phyloP scores from a whole-genome alignment of 2,329 filamentous ascomycete species.

The Paramyrothecium sp. region DNA sequence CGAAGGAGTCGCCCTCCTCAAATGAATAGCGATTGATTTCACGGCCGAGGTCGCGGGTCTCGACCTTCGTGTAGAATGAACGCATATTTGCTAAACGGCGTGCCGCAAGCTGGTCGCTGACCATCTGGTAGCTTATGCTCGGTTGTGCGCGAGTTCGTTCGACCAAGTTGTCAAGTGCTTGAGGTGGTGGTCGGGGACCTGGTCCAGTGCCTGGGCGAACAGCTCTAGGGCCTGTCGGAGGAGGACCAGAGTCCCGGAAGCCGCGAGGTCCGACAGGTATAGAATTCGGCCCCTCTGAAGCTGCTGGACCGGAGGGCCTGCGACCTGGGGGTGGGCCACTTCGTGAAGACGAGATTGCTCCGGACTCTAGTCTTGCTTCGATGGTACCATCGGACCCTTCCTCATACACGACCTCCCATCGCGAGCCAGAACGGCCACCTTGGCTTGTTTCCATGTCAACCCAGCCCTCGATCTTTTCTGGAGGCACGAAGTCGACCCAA shows the following conservation, averaged over 20 bases:
- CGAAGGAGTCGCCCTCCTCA: slow-evolving; percentile 62
- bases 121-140: slow-evolving; percentile 50
- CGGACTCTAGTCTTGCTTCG: slow-evolving; percentile 49
- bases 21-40: slow-evolving; percentile 71
- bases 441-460: slow-evolving; percentile 61
- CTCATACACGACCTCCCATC: slow-evolving; percentile 76
- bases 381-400: slow-evolving; percentile 52
- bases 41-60: slow-evolving; percentile 39
- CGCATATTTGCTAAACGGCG: slow-evolving; percentile 60
- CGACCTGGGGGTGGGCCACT: slow-evolving; percentile 11
- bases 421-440: slow-evolving; percentile 37
- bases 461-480: slow-evolving; percentile 71
- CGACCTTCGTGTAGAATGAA: slow-evolving; percentile 43
- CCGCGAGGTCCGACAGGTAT: slow-evolving; percentile 35
- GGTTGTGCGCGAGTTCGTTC: slow-evolving; percentile 41
- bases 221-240: slow-evolving; percentile 36
- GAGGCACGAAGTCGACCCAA: slow-evolving; percentile 87
- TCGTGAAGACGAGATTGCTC: slow-evolving; percentile 14
- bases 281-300: slow-evolving; percentile 14
- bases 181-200: slow-evolving; percentile 18
- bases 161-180: slow-evolving; percentile 14
- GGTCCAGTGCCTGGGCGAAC: slow-evolving; percentile 30
- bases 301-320: slow-evolving; percentile 16
- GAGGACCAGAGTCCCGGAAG: slow-evolving; percentile 17
- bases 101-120: slow-evolving; percentile 61